Percentiles rank a stretch among this genome's conserved stretches.
Evolutionary conservation across 2,329 filamentous ascomycete genomes (phyloP).

Genomic region (Epichloe brachyelytri): DNA sequence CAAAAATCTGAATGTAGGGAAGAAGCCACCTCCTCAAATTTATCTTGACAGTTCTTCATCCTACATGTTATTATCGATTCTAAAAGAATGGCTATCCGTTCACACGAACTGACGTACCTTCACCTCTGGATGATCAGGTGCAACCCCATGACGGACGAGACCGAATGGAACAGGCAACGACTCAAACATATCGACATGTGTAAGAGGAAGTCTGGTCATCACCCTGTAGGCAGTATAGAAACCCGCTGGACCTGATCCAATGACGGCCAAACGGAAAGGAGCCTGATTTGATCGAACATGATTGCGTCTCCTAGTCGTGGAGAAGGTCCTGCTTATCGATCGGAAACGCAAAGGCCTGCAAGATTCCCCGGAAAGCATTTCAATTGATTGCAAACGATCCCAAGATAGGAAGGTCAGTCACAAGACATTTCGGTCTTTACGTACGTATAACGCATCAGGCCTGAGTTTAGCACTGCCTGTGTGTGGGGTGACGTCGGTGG

Average conservation of each 20-base stretch:
- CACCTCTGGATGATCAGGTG: conserved; percentile 96
- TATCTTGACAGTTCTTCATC: conserved; percentile 79
- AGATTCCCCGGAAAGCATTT: neutral
- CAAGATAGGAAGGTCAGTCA: neutral
- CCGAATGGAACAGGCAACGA: conserved; percentile 85
- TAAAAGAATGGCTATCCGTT: neutral
- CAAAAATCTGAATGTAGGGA: conserved; percentile 77
- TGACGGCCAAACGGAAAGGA: conserved; percentile 68
- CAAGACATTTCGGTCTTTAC: neutral
- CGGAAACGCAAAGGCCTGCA: neutral
- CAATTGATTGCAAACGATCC: neutral
- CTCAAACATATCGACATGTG: conserved; percentile 90
- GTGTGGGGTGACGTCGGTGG: neutral
- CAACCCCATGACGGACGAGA: conserved; percentile 84
- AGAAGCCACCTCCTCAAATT: conserved; percentile 76
- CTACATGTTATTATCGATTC: neutral
- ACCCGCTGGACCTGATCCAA: conserved; percentile 88
- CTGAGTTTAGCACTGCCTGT: no score
- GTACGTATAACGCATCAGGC: no score
- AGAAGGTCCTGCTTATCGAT: neutral
- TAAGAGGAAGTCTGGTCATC: conserved; percentile 59
- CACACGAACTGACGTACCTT: conserved; percentile 48
- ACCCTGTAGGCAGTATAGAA: conserved; percentile 89
- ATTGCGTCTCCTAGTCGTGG: neutral
- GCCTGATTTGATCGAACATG: conserved; percentile 18